Evolutionary conservation across 129 eudicot genomes (phyloP).

Genomic region (Smallanthus sonchifolius): DNA sequence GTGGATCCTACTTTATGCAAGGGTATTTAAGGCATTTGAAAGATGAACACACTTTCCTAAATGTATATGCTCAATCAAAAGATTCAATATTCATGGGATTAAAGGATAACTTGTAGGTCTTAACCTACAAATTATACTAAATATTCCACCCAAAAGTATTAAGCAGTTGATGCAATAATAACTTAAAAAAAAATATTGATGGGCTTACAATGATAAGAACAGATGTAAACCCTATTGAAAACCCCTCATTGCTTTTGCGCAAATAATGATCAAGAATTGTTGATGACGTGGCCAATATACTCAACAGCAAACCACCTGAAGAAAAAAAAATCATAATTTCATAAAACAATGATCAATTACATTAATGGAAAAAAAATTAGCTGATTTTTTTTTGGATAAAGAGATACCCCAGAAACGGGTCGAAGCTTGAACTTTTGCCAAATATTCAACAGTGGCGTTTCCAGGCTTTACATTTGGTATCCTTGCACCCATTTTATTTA

Average conservation of each 20-base stretch:
- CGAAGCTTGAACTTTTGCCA: constrained; percentile 90
- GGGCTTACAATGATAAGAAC: constrained; percentile 87
- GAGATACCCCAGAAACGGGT: constrained; percentile 96
- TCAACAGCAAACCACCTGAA: constrained; percentile 83
- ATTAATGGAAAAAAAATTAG: background rate
- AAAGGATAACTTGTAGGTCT: background rate
- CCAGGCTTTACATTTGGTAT: constrained; percentile 95
- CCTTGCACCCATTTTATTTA: constrained; percentile 98
- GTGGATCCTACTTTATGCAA: background rate
- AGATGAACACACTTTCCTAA: background rate
- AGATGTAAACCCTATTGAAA: constrained; percentile 88
- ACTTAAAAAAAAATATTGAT: background rate
- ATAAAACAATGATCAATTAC: background rate
- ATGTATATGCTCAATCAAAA: background rate
- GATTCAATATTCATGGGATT: background rate
- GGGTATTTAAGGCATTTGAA: background rate
- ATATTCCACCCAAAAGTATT: background rate
- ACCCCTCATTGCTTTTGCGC: constrained; percentile 79
- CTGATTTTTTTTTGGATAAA: background rate
- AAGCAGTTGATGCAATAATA: background rate
- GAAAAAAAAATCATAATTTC: constrained; percentile 5
- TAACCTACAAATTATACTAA: background rate
- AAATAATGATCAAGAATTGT: constrained; percentile 80
- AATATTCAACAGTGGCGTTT: constrained; percentile 82
- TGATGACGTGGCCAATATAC: constrained; percentile 79